Base-by-base conservation (phyloP, 257 asterid genomes). In the Lavandula angustifolia region DNA sequence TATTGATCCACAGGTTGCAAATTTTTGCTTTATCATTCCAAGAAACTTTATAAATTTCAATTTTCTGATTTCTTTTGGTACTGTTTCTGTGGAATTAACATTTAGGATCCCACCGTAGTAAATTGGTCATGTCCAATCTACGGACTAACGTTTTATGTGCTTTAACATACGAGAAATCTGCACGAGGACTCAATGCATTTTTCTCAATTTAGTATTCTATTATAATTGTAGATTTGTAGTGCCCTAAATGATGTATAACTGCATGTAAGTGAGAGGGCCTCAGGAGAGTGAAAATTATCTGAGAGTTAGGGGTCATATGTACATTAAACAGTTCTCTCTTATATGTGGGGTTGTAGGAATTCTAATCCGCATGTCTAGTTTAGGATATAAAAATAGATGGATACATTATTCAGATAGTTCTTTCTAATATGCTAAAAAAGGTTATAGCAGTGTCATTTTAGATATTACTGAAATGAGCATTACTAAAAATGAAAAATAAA, bases 1-100 rank as follows among this genome's bases (percentile, higher is more conserved):
- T 68, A 87, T 87, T 81, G 97, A 94, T 72, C 89, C 96, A 0
- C 99, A 90, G 96, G 95, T 81, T 68, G 51, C 69, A 54, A 44
- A 22, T 50, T 10, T 67, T 55, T 22, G 22, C 58, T 49, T 34
- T 35, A 27, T 59, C 54, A 53, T 13, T 66, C 55, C 27, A 66
- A 42, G n/a, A 33, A 44, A n/a, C 13, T n/a, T 10, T n/a, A 44
- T 11, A 12, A 31, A n/a, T 49, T 54, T 42, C 31, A 40, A 44
- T 3, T 44, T 54, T 43, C 18, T 4, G 14, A 43, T 38, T 2
- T 9, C 13, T 41, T n/a, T 13, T 22, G 9, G 46, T 12, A 54
- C 47, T 32, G 32, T 51, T 13, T 43, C 0, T 22, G 16, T 46
- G 54, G 62, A n/a, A 2, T 58, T 56, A 49, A 4, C 31, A 14